Conservation (phyloP, 176 grass and related monocot genomes). For the Sorghum bicolor region Sorghum_bicolor_NCBIv3 NC_012871.2:55477001-55477500, state of each 20-base stretch:
- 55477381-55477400: constrained; percentile 19
- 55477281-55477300: not conserved
- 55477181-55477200: not conserved
- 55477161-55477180: not conserved
- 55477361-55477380: not conserved
- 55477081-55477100: not conserved
- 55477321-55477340: not conserved
- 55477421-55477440: constrained; percentile 33
- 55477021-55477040: not conserved
- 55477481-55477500: not conserved
- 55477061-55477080: not conserved
- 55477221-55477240: not conserved
- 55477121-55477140: not conserved
- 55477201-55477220: not conserved
- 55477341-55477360: not conserved
- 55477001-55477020: not conserved
- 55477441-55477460: constrained; percentile 37
- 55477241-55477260: not conserved
- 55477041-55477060: not conserved
- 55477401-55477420: constrained; percentile 24
- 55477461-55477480: not conserved
- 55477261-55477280: not conserved
- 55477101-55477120: not conserved
- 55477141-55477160: not conserved
- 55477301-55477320: not conserved